Evolutionary conservation across 2,329 filamentous ascomycete species (phyloP), one percentile per base, ranked within the genome.

Genomic region (Mycosphaerelloides madeirae): DNA sequence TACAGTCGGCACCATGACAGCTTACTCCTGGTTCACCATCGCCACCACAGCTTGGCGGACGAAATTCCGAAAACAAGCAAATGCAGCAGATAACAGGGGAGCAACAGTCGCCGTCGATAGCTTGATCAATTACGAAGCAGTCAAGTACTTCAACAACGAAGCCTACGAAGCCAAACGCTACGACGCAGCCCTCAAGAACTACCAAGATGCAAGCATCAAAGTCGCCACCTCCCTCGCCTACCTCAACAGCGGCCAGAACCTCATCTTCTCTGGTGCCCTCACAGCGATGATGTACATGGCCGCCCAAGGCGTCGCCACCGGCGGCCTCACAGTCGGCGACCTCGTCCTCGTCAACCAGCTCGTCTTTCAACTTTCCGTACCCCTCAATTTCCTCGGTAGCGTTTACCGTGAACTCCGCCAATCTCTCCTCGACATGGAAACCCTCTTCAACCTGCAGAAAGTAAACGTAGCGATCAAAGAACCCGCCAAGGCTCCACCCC

Each of bases 91-190:
- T 59, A 98, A 97, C 68, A 87, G 83, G 63, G 93, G 88, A 0
- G 94, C 91, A 1, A 97, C 91, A 0, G 88, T 97, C 6, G 91
- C 91, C 0, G 90, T 97, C 1, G 93, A 98, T 69, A 95, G 90
- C 1, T 73, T 98, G 39, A 95, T 98, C 74, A 98, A 98, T 71
- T 98, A 96, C 62, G 93, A 98, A 68, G 91, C 94, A 12, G 93
- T 98, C 63, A 98, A 98, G 62, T 95, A 97, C 71, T 98, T 97
- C 72, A 98, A 98, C 73, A 98, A 98, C 61, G 94, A 98, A 63
- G 87, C 85, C 54, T 97, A 89, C 55, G 93, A 98, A 70, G 87
- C 95, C 33, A 78, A 79, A 25, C 81, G 93, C 32, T 98, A 98
- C 65, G 90, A 97, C 67, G 80, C 83, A 57, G 89, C 93, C 0